Percentiles rank a stretch among this genome's conserved stretches.
phyloP scores from a whole-genome alignment of 305 asterid genomes.

The Petunia hybrid region DNA sequence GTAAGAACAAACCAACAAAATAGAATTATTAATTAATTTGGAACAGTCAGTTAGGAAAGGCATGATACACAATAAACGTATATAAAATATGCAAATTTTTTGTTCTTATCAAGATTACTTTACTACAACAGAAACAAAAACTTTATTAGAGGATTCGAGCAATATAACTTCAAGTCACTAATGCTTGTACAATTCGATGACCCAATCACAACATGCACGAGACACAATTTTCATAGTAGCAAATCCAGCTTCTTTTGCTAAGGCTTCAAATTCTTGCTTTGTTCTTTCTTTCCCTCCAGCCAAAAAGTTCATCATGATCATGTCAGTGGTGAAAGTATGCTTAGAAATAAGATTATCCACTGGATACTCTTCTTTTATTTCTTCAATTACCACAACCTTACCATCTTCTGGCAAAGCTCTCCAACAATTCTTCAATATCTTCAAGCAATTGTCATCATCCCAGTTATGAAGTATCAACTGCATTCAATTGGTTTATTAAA shows the following conservation, averaged over 20 bases:
- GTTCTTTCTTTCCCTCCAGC: constrained; percentile 41
- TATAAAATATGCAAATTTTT: too few species aligned
- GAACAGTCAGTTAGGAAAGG: too few species aligned
- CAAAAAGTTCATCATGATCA: constrained; percentile 31
- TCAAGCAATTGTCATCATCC: constrained; percentile 37
- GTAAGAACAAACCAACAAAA: too few species aligned
- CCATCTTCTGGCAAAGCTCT: constrained; percentile 34
- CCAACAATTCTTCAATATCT: constrained; percentile 40
- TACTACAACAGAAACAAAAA: too few species aligned
- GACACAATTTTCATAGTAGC: constrained; percentile 1
- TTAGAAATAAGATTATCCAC: constrained; percentile 22
- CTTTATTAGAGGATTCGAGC: too few species aligned
- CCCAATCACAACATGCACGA: constrained; percentile 30
- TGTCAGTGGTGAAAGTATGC: neutral
- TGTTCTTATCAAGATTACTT: too few species aligned
- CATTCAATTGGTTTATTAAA: neutral
- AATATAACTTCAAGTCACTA: neutral
- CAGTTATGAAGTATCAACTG: constrained; percentile 30
- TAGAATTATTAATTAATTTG: too few species aligned
- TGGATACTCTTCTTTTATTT: constrained; percentile 33
- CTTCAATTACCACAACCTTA: constrained; percentile 34
- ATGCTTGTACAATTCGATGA: constrained; percentile 35
- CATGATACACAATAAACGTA: too few species aligned
- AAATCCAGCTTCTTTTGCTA: constrained; percentile 39
- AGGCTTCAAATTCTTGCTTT: constrained; percentile 28